Percentiles rank a stretch among this genome's conserved stretches.
phyloP scores from a whole-genome alignment of 345 rosid species.

The Melastoma malabathricum region DNA sequence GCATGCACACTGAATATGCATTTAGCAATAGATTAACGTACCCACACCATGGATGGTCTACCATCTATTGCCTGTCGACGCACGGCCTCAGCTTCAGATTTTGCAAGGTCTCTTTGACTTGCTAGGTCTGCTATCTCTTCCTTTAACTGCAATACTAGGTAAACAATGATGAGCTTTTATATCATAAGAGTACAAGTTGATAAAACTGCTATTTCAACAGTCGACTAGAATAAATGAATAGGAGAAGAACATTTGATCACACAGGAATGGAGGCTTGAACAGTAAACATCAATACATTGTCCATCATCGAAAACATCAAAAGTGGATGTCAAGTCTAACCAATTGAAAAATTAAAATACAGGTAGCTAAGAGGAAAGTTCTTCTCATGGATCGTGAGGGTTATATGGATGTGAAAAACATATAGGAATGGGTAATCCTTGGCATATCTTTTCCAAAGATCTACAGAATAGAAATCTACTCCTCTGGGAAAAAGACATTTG shows the following conservation, averaged over 20 bases:
- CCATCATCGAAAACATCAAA: background rate
- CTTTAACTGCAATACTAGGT: constrained; percentile 37
- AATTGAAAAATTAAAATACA: too few species aligned
- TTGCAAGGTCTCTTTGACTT: constrained; percentile 38
- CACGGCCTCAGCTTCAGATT: constrained; percentile 50
- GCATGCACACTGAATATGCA: constrained; percentile 12
- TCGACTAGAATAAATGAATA: too few species aligned
- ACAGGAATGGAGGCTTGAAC: background rate
- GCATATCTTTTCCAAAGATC: too few species aligned
- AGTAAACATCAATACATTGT: background rate
- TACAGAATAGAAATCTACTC: too few species aligned
- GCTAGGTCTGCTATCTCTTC: constrained; percentile 43
- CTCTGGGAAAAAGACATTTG: too few species aligned
- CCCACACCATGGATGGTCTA: constrained; percentile 22
- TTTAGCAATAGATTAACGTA: constrained; percentile 5
- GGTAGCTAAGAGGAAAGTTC: too few species aligned
- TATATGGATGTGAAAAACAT: too few species aligned
- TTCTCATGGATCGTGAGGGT: too few species aligned
- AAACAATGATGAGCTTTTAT: background rate
- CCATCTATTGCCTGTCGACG: constrained; percentile 23
- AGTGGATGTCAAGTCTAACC: too few species aligned
- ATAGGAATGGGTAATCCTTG: too few species aligned
- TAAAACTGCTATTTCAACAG: background rate
- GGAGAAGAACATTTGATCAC: too few species aligned
- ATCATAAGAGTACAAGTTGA: background rate